A percentile compares a stretch with the other conserved stretches of the same genome.
Conservation (phyloP, 257 asterid genomes). For the Capsicum rhomboideum region DNA sequence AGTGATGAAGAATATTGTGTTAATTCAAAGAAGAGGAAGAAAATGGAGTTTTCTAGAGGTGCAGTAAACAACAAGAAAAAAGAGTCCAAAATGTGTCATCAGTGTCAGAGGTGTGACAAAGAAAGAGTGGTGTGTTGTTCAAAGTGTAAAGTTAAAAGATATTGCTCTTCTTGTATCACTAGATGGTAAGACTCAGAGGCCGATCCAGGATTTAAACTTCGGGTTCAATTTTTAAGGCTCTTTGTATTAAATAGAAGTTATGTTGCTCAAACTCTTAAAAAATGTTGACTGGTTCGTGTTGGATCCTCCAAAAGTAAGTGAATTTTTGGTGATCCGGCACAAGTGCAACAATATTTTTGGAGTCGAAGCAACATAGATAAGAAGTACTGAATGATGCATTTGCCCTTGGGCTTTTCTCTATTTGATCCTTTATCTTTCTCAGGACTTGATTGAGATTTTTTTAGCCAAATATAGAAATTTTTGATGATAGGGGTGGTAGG, state of each 20-base stretch:
- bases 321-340: too few species aligned
- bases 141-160: conserved; percentile 33
- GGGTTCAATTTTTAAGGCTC: background rate
- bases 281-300: too few species aligned
- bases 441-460: background rate
- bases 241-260: too few species aligned
- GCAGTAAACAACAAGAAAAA: background rate
- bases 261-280: too few species aligned
- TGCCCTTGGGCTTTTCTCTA: background rate
- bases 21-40: background rate
- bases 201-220: background rate
- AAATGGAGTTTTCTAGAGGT: background rate
- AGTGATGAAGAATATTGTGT: background rate
- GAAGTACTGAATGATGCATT: too few species aligned
- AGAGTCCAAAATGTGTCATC: conserved; percentile 41
- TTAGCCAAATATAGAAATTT: background rate
- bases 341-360: too few species aligned
- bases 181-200: conserved; percentile 22
- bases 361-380: too few species aligned
- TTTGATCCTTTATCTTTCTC: background rate
- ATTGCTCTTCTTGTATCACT: conserved; percentile 28
- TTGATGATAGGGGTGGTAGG: too few species aligned
- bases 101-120: conserved; percentile 38
- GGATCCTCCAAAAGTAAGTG: too few species aligned
- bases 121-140: conserved; percentile 41